Base-by-base conservation (phyloP, 495 filamentous ascomycete genomes). In the Penicillium goetzii region DNA sequence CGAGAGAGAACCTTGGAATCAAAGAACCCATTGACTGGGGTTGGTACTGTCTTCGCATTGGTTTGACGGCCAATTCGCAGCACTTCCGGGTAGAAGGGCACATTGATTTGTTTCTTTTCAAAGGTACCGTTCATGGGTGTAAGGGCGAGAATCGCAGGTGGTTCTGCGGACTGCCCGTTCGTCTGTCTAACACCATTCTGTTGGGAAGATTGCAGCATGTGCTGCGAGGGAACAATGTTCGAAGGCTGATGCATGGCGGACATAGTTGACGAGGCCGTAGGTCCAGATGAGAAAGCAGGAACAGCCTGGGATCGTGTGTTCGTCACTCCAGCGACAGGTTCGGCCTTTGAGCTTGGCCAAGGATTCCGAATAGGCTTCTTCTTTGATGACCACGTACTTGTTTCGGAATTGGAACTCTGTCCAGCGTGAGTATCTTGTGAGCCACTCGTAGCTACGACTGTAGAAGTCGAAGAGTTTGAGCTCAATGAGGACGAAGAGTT, bases 1-100 rank as follows among this genome's bases (percentile, higher is more conserved):
- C 95, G 83, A 36, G 94, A 97, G 15, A 99, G 85, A 38, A 99
- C 95, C 72, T 99, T 99, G 19, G 93, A 97, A 74, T 99, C 95
- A 70, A 99, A 99, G 72, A 89, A 99, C 14, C 95, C 95, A 76
- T 99, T 99, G 56, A 86, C 74, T 2, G 91, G 85, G 0, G 92
- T 95, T 0, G 95, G 95, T 12, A 96, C 83, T 2, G 95, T 98
- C 75, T 97, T 97, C 23, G 89, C 88, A 75, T 99, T 99, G 15
- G 95, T 99, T 78, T 99, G 95, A 28, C 95, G 90, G 53, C 95
- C 95, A 69, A 99, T 97, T 52, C 92, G 87, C 59, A 98, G 79
- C 5, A 91, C 89, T 9, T 98, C 94, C 15, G 95, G 95, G 66
- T 81, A 90, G 73, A 86, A 96, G 14, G 95, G 95, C 21, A 99